Evolutionary conservation across 73 alveolate genomes (phyloP), one percentile per base, ranked within the genome.

Genomic region (Uronychia binucleata): DNA sequence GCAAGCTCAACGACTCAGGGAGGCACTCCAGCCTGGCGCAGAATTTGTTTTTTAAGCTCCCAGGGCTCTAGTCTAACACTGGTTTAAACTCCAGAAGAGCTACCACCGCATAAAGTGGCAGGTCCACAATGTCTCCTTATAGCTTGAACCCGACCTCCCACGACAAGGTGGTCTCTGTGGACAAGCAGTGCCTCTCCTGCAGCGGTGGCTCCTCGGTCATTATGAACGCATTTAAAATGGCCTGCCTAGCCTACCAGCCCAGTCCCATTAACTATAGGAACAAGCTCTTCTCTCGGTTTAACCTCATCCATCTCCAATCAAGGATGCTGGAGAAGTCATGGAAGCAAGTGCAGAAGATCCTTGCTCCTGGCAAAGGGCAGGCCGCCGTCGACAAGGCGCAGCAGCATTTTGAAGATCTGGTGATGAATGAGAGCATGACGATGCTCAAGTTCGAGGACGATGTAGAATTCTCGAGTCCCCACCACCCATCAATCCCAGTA

Each of bases 121-220:
- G n/a, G 19, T 46, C 67, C 5, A 46, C 67, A 46, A 46, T 19
- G 5, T 46, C 67, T 19, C 67, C 67, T 11, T 46, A 46, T 19
- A 46, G 19, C 19, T 11, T 46, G 67, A 46, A 46, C 19, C 67
- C 67, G 5, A 5, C 5, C 67, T 46, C 19, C 67, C 19, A 46
- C n/a, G 67, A 46, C n/a, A 77, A 87, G 28, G 83, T 79, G 27
- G 86, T 88, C 26, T 34, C 83, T 30, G 30, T 88, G 30, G 93
- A 88, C n/a, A 88, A 80, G 31, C 78, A 88, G 32, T 88, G 93
- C 34, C n/a, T 88, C 0, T 79, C 93, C 26, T 88, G 93, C 58
- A 79, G 86, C 34, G 90, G 90, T 0, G 46, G 78, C 67, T 75
- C 82, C 26, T 57, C 82, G 0, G 89, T 81, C 5, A 88, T 88